Evolutionary conservation across 352 stramenopile species (phyloP).

Genomic region (Bremia lactucae): DNA sequence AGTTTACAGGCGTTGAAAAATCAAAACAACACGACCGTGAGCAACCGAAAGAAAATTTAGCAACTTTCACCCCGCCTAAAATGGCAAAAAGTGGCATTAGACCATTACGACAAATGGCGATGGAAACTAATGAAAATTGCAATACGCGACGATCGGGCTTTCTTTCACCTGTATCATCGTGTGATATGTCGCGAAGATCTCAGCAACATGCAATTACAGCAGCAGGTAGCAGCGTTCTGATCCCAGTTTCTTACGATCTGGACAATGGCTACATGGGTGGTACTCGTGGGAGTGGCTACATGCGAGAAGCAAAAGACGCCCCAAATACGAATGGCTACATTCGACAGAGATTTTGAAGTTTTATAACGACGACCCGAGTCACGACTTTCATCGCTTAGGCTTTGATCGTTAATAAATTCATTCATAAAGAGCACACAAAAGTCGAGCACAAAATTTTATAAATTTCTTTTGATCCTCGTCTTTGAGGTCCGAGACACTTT

Average conservation of each 20-base stretch:
- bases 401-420: no score
- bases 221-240: constrained; percentile 56
- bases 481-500: no score
- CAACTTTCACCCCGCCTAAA: constrained; percentile 49
- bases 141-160: constrained; percentile 27
- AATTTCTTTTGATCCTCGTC: no score
- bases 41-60: constrained; percentile 26
- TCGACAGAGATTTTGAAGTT: no score
- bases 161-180: constrained; percentile 13
- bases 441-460: no score
- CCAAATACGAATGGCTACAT: no score
- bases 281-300: constrained; percentile 59
- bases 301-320: constrained; percentile 64
- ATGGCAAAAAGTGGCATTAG: no score
- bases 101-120: no score
- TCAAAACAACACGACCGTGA: constrained; percentile 40
- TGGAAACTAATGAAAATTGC: constrained; percentile 29
- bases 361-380: no score
- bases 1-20: constrained; percentile 41
- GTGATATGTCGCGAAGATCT: constrained; percentile 34
- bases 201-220: constrained; percentile 64
- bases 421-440: no score
- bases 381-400: no score
- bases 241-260: constrained; percentile 32
- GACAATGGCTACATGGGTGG: constrained; percentile 43